phyloP scores from a whole-genome alignment of 768 basidiomycete genomes.

The Lactarius trivialis region DNA sequence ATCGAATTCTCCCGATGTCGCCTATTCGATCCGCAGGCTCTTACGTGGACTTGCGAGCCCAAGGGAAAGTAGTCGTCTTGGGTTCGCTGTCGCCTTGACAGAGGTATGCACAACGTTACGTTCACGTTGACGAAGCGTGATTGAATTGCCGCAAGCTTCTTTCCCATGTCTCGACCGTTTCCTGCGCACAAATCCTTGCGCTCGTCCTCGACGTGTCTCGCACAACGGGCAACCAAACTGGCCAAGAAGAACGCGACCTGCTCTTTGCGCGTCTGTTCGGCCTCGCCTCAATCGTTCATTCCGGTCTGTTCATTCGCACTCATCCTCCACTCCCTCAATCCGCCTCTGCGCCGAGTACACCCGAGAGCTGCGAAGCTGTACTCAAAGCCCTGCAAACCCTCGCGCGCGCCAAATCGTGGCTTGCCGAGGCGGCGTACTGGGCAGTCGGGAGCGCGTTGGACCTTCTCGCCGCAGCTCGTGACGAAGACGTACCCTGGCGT shows the following conservation, averaged over 20 bases:
- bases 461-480: conserved; percentile 35
- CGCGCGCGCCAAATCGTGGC: conserved; percentile 83
- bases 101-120: conserved; percentile 51
- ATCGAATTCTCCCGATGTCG: conserved; percentile 83
- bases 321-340: conserved; percentile 49
- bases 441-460: conserved; percentile 59
- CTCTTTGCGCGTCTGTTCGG: conserved; percentile 93
- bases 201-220: conserved; percentile 69
- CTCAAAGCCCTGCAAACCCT: conserved; percentile 56
- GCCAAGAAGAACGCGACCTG: conserved; percentile 89
- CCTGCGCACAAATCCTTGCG: conserved; percentile 68
- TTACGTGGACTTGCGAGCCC: conserved; percentile 87
- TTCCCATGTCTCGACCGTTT: conserved; percentile 68
- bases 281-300: conserved; percentile 76
- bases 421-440: conserved; percentile 91
- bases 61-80: conserved; percentile 86
- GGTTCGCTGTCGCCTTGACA: conserved; percentile 93
- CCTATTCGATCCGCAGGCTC: conserved; percentile 84
- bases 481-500: conserved; percentile 65
- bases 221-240: conserved; percentile 67
- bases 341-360: conserved; percentile 48
- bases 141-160: conserved; percentile 49
- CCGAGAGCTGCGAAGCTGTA: conserved; percentile 51
- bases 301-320: conserved; percentile 67
- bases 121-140: conserved; percentile 9